A percentile compares a stretch with the other conserved stretches of the same genome.
Evolutionary conservation across 257 asterid species (phyloP).

Genomic region (Salvia splendens): DNA sequence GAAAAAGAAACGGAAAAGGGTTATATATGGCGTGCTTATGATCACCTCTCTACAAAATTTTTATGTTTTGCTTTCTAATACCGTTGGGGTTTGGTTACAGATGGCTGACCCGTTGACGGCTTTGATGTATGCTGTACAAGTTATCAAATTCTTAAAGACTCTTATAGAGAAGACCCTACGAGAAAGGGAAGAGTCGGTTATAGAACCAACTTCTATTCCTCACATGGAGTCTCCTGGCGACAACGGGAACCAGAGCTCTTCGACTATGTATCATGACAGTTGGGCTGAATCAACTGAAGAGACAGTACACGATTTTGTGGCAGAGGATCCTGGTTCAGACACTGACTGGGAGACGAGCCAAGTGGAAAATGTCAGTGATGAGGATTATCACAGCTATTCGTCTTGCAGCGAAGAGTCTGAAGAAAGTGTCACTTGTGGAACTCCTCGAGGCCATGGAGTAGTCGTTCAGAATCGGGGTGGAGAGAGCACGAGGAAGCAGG

Average conservation of each 20-base stretch:
- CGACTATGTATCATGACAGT: constrained; percentile 34
- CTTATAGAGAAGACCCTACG: constrained; percentile 78
- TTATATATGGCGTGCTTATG: background rate
- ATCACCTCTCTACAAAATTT: background rate
- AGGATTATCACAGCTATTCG: constrained; percentile 56
- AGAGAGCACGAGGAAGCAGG: constrained; percentile 37
- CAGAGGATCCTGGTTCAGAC: constrained; percentile 49
- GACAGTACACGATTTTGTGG: constrained; percentile 31
- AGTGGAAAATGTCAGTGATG: constrained; percentile 42
- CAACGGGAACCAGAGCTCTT: constrained; percentile 56
- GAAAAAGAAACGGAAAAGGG: no score
- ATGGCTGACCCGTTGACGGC: constrained; percentile 90
- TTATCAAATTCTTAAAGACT: constrained; percentile 82
- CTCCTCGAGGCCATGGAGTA: constrained; percentile 31
- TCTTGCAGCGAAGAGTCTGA: constrained; percentile 62
- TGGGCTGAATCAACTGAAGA: constrained; percentile 37
- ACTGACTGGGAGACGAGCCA: constrained; percentile 25
- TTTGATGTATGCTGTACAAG: constrained; percentile 85
- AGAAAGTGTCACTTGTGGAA: constrained; percentile 40
- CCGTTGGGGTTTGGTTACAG: constrained; percentile 38
- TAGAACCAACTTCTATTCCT: constrained; percentile 46
- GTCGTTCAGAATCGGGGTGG: constrained; percentile 27
- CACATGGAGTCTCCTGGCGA: constrained; percentile 59
- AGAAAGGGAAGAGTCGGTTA: constrained; percentile 60
- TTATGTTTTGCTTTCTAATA: constrained; percentile 1